These are phyloP conservation scores for Nothophaeocryptopus gaeumannii DNA, from an alignment of 2,329 filamentous ascomycete genomes.

Conservation along the genomic window DNA sequence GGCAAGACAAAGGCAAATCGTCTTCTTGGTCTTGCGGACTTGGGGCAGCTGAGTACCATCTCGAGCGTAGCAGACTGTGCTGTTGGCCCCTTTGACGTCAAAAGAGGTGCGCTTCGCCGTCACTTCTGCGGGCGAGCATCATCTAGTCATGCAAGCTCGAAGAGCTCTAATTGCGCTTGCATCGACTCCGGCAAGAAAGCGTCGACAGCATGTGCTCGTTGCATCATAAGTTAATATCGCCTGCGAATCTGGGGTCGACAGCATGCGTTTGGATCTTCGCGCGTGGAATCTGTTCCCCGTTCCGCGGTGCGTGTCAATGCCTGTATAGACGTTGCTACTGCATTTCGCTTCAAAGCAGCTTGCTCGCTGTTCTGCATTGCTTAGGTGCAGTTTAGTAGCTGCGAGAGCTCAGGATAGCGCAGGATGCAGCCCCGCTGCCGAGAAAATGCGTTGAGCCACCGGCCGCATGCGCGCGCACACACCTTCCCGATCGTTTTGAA, in stretches of 20 bases:
- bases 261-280: conserved; percentile 17
- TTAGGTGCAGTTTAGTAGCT: conserved; percentile 7
- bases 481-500: conserved; percentile 7
- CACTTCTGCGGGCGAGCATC: conserved; percentile 18
- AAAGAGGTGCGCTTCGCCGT: conserved; percentile 7
- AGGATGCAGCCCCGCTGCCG: background rate
- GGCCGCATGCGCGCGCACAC: conserved; percentile 13
- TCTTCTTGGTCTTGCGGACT: conserved; percentile 11
- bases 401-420: conserved; percentile 9
- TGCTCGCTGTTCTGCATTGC: conserved; percentile 7
- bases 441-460: conserved; percentile 20
- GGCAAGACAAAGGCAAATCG: conserved; percentile 4
- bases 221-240: conserved; percentile 2
- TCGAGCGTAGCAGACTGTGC: conserved; percentile 2
- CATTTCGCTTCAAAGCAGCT: conserved; percentile 21
- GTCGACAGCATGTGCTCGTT: background rate
- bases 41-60: background rate
- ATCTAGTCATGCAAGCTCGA: conserved; percentile 5
- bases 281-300: conserved; percentile 24
- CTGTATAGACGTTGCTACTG: conserved; percentile 13
- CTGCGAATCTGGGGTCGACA: conserved; percentile 10
- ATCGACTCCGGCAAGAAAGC: no score
- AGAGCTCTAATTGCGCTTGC: conserved; percentile 8
- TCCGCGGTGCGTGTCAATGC: conserved; percentile 23
- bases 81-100: conserved; percentile 18